These are phyloP conservation scores for Fragaria iinumae DNA, from an alignment of 306 rosid genomes.

Conservation along the genomic window DNA sequence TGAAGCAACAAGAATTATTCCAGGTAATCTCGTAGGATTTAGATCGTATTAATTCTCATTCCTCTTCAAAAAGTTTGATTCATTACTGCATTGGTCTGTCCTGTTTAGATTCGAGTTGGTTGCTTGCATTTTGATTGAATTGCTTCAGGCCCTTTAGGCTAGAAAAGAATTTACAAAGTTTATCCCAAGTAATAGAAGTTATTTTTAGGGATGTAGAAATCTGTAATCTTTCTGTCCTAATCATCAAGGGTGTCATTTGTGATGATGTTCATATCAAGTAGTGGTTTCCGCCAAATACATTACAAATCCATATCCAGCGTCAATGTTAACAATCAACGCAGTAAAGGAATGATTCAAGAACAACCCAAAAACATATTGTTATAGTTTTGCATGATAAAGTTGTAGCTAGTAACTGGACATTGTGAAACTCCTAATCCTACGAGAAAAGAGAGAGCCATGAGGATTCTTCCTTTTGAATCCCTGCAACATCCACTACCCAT, in stretches of 20 bases:
- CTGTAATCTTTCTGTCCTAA: too few relatives aligned
- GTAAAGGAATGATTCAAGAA: neutral
- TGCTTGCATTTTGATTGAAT: neutral
- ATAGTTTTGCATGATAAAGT: neutral
- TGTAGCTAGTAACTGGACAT: neutral
- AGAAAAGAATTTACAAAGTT: too few relatives aligned
- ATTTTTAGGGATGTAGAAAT: too few relatives aligned
- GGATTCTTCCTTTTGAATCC: slow-evolving; percentile 26
- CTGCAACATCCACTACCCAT: slow-evolving; percentile 28
- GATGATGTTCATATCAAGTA: neutral
- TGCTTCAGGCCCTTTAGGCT: too few relatives aligned
- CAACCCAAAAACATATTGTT: neutral
- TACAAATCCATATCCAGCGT: slow-evolving; percentile 1
- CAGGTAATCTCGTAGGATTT: neutral
- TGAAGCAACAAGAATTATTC: neutral
- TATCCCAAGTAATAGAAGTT: too few relatives aligned
- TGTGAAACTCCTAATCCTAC: neutral
- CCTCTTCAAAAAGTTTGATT: neutral
- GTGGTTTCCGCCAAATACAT: neutral
- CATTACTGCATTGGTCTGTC: neutral
- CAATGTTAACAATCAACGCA: neutral
- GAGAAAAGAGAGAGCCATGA: slow-evolving; percentile 24
- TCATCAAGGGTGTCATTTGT: too few relatives aligned
- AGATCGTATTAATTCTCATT: too few relatives aligned
- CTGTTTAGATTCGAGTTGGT: neutral